These are phyloP conservation scores for Lactarius sp. DNA, from an alignment of 768 basidiomycete species.

Conservation along the genomic window DNA sequence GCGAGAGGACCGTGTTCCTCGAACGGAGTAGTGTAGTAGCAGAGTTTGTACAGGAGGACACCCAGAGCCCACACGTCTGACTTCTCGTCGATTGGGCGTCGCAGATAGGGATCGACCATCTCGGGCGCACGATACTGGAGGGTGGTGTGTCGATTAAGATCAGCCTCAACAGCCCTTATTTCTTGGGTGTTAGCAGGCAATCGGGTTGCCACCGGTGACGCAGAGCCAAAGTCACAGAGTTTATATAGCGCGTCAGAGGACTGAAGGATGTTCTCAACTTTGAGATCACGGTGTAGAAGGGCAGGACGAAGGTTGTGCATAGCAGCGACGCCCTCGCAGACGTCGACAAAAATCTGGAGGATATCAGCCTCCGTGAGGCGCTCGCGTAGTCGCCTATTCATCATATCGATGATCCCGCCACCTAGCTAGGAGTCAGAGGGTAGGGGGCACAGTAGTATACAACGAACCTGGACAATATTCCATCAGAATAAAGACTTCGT, in stretches of 20 bases:
- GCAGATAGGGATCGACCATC: conserved; percentile 88
- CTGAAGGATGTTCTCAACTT: conserved; percentile 98
- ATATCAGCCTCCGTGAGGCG: conserved; percentile 95
- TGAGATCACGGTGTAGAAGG: conserved; percentile 93
- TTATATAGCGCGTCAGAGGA: conserved; percentile 82
- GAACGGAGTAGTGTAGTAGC: conserved; percentile 99
- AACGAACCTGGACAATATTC: conserved; percentile 86
- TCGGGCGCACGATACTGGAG: conserved; percentile 98
- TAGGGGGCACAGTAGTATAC: not conserved
- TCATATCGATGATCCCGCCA: conserved; percentile 99
- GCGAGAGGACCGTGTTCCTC: conserved; percentile 97
- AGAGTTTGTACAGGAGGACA: conserved; percentile 94
- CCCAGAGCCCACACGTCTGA: conserved; percentile 98
- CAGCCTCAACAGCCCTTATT: conserved; percentile 80
- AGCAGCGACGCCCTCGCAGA: conserved; percentile 92
- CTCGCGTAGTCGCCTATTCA: conserved; percentile 94
- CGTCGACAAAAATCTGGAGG: conserved; percentile 95
- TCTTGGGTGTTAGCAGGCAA: conserved; percentile 79
- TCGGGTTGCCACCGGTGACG: conserved; percentile 62
- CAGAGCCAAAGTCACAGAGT: conserved; percentile 96
- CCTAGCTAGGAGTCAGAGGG: conserved; percentile 43
- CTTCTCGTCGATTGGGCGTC: conserved; percentile 86
- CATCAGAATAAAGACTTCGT: conserved; percentile 98
- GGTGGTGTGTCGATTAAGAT: conserved; percentile 92
- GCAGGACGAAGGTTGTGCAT: conserved; percentile 94